A percentile compares a stretch with the other conserved stretches of the same genome.
Conservation (phyloP, 2,329 filamentous ascomycete genomes). For the Aphanoascus verrucosus region DNA sequence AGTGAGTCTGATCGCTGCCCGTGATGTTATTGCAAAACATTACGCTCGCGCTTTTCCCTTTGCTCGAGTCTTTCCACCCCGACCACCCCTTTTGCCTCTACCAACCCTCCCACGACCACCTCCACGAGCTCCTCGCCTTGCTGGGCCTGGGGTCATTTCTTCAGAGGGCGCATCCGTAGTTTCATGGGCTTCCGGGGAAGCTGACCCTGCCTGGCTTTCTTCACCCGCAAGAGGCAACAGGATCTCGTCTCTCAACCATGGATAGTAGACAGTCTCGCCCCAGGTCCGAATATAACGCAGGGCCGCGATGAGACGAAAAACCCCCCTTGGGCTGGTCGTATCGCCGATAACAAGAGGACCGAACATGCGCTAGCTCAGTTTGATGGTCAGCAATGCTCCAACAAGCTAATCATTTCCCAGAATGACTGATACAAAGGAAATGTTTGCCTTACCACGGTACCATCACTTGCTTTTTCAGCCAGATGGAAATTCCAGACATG, state of each 20-base stretch:
- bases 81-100: no score
- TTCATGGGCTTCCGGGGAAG: no score
- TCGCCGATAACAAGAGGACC: constrained; percentile 6
- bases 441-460: constrained; percentile 2
- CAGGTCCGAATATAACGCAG: neutral
- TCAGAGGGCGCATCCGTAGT: no score
- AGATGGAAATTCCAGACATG: constrained; percentile 8
- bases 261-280: constrained; percentile 5
- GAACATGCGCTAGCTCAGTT: neutral
- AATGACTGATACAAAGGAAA: neutral
- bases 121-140: no score
- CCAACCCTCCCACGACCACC: no score
- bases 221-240: constrained; percentile 1
- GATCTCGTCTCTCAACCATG: constrained; percentile 5
- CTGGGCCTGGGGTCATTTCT: no score
- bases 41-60: no score
- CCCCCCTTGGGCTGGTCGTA: neutral
- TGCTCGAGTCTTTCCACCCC: no score
- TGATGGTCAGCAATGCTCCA: neutral
- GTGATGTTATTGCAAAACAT: no score
- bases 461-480: neutral
- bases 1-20: no score
- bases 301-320: constrained; percentile 3
- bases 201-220: no score
- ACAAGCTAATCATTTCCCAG: neutral